Conservation (phyloP, 164 flowering plant species). For the Annona squamosa region DNA sequence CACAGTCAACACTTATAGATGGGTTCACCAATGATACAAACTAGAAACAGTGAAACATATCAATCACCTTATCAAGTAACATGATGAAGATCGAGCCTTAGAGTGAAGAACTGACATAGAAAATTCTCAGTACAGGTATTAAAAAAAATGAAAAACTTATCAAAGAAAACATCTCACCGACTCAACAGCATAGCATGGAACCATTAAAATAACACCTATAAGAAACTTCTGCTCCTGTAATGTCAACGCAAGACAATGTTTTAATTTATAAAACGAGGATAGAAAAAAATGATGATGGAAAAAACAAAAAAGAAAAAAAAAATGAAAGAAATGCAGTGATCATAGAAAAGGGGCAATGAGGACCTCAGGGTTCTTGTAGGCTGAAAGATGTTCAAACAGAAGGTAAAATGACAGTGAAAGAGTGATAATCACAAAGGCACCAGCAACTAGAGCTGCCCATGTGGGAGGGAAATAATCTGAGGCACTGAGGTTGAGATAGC, state of each 20-base stretch:
- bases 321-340: neutral
- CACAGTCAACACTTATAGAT: conserved; percentile 72
- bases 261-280: neutral
- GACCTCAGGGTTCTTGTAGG: conserved; percentile 85
- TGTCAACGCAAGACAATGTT: neutral
- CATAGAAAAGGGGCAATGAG: neutral
- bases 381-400: conserved; percentile 59
- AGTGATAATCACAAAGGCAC: conserved; percentile 40
- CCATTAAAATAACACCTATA: conserved; percentile 89
- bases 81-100: neutral
- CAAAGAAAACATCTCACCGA: conserved; percentile 46
- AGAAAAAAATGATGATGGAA: too few species aligned
- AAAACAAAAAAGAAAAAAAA: neutral
- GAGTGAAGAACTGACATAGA: neutral
- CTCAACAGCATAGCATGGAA: conserved; percentile 89
- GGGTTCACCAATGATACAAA: conserved; percentile 77
- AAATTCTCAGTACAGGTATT: neutral
- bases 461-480: conserved; percentile 32
- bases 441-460: conserved; percentile 55
- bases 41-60: conserved; percentile 29
- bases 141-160: too few species aligned
- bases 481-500: conserved; percentile 15
- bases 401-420: conserved; percentile 58
- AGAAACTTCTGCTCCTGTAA: conserved; percentile 94
- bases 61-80: neutral